Evolutionary conservation across 257 asterid genomes (phyloP), one percentile per base, ranked within the genome.

Genomic region (Handroanthus guayacan): DNA sequence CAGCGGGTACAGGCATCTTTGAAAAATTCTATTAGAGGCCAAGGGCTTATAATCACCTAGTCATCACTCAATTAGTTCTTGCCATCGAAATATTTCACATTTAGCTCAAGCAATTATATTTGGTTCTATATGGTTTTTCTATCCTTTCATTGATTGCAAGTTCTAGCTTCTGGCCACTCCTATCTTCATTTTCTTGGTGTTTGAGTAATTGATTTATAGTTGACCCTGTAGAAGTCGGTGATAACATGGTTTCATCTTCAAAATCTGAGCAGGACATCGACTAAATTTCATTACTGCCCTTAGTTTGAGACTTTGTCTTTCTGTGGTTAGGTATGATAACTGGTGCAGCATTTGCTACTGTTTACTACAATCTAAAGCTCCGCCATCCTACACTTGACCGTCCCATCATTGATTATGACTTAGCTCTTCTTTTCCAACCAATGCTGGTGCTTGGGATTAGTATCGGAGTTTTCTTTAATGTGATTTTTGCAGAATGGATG

Each of bases 401-500:
- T 51, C 93, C 91, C 17, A 75, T 86, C 18, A 88, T 88, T 8
- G 90, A 88, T 73, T 88, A 88, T 66, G 91, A 88, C 66, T 67
- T 86, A 31, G 91, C 91, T 55, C 88, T 86, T 69, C 91, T 88
- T 83, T 83, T 88, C 80, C 91, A 88, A 39, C 93, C 89, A 51
- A 88, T 86, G 93, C 86, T 88, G 45, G 81, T 88, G 13, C 89
- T 84, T 63, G 91, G 90, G 36, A 84, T 88, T 6, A 88, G 90
- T 68, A 83, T 86, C 52, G 90, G 93, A 18, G 93, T 88, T 84
- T 62, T 78, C 54, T 83, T 86, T 79, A 88, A 88, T 55, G 82
- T 88, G 69, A 78, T 88, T 14, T 81, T 88, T 60, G 86, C 90
- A 3, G 93, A 88, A 54, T 88, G 93, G 93, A 88, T 88, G 89